phyloP scores from a whole-genome alignment of 805 yeast genomes.

The Trichomonascus vanleenenianus region DNA sequence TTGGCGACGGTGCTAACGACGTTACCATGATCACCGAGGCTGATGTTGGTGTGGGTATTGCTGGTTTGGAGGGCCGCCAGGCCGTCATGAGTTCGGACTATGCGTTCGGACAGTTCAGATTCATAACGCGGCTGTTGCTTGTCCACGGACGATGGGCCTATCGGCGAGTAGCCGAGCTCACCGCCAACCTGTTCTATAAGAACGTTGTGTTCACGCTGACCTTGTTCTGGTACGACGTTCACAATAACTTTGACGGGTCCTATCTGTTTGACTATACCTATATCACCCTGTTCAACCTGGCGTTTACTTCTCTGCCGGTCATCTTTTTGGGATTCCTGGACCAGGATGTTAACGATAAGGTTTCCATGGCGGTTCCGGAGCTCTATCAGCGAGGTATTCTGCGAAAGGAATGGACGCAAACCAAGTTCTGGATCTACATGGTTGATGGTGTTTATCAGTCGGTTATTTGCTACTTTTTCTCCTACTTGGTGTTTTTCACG shows the following conservation, averaged over 20 bases:
- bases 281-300: constrained; percentile 71
- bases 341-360: constrained; percentile 64
- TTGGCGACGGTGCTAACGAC: constrained; percentile 84
- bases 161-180: constrained; percentile 65
- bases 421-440: constrained; percentile 53
- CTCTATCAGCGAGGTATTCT: constrained; percentile 61
- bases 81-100: constrained; percentile 84
- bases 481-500: constrained; percentile 46
- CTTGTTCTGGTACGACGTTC: constrained; percentile 70
- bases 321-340: constrained; percentile 65
- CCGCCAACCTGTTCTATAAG: constrained; percentile 72
- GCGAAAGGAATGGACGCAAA: constrained; percentile 53
- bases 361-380: constrained; percentile 62
- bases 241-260: constrained; percentile 63
- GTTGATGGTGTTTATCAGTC: constrained; percentile 68
- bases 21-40: constrained; percentile 87
- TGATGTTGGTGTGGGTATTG: constrained; percentile 78
- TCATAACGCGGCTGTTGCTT: constrained; percentile 51
- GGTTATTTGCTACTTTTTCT: constrained; percentile 58
- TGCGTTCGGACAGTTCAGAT: constrained; percentile 74
- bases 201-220: constrained; percentile 68
- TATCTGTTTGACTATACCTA: constrained; percentile 72
- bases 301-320: constrained; percentile 74
- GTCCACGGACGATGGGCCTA: constrained; percentile 87
- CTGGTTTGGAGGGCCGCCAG: constrained; percentile 81